Conservation (phyloP, 305 asterid genomes). For the Fraxinus sp. region DNA sequence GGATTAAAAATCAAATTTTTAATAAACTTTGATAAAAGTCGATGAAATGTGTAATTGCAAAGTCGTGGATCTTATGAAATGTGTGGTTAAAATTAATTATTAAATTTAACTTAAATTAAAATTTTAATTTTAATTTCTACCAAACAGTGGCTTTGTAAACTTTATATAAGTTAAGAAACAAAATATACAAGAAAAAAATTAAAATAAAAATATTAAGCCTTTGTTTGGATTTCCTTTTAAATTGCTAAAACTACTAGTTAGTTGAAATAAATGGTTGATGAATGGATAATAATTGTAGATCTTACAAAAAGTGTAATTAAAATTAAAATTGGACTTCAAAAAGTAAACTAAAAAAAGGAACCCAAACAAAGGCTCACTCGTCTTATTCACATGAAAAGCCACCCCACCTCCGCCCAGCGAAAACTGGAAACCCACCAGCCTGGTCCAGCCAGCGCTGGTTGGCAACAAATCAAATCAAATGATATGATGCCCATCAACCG, state of each 20-base stretch:
- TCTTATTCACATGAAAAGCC: background rate
- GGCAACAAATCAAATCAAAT: background rate
- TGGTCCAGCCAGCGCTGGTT: background rate
- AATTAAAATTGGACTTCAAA: background rate
- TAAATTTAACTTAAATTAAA: no score
- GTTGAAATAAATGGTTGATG: background rate
- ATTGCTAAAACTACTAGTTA: background rate
- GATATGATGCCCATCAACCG: background rate
- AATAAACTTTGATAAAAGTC: background rate
- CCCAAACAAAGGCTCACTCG: background rate
- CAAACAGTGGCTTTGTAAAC: background rate
- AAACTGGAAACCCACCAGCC: background rate
- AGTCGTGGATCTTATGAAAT: background rate
- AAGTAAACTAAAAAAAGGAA: background rate
- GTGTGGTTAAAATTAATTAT: no score
- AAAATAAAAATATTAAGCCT: background rate
- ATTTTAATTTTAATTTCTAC: background rate
- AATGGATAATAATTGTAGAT: background rate
- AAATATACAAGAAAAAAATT: background rate
- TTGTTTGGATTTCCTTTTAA: background rate
- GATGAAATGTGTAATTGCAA: background rate
- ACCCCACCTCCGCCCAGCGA: background rate
- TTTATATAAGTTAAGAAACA: background rate
- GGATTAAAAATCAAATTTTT: background rate
- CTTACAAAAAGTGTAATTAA: background rate